Base-by-base conservation (phyloP, 805 yeast species). In the Dipodascopsis tothii region DNA sequence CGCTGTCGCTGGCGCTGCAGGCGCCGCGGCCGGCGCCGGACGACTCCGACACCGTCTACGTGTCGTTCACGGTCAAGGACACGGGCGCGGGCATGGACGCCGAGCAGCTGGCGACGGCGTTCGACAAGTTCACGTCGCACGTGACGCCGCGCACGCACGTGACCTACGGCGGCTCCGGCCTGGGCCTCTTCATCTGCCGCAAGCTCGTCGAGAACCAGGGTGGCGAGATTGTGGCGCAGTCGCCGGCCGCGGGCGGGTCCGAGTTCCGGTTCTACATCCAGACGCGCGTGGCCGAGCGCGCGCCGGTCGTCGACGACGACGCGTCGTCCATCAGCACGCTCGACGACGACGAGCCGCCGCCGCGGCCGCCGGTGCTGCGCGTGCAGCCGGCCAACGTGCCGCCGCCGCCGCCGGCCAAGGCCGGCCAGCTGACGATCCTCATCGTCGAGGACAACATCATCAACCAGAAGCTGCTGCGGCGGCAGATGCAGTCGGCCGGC, bases 371-470 rank as follows among this genome's bases (percentile, higher is more conserved):
- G 9, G 11, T 25, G 14, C 14, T 14, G 30, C 14, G 9, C 14
- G 30, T 9, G 14, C 11, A 9, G 9, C 30, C 30, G 11, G 30
- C 11, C 9, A 25, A 25, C 14, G 9, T 14, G 9, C 30, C 30
- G 14, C 9, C 30, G 9, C 11, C 30, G 9, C 9, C 11, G 9
- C 30, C 30, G 30, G 20, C 20, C 9, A 40, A 30, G 20, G 9
- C 37, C 6, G 33, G 28, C 17, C n/a, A 16, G 44, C 56, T 35
- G 64, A 71, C 28, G 42, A 78, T 90, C 16, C 68, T 92, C 35
- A 88, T 92, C n/a, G 97, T 96, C 0, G 98, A 92, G 60, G 98
- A 92, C 57, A 92, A 92, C 57, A 67, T 74, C 53, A 96, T 92
- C 5, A 92, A 92, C 60, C 97, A 90, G 61, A 95, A 87, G 64